Conservation (phyloP, 345 rosid species). For the Draba incana region DNA sequence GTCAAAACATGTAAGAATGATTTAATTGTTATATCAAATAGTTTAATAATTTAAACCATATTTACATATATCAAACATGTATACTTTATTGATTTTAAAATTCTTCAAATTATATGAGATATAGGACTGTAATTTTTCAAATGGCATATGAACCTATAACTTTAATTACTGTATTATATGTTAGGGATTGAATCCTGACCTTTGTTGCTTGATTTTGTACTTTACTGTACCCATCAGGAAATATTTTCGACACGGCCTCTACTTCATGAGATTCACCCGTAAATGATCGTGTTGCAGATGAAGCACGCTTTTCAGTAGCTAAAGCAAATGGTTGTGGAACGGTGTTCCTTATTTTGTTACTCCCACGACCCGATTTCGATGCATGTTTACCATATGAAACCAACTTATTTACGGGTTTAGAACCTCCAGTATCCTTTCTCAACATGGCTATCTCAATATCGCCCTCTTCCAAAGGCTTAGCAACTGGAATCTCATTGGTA, state of each 20-base stretch:
- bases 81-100: too few species aligned
- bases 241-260: conserved; percentile 30
- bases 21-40: too few species aligned
- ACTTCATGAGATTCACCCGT: conserved; percentile 42
- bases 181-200: too few species aligned
- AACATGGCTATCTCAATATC: conserved; percentile 29
- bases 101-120: too few species aligned
- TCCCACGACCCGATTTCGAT: conserved; percentile 50
- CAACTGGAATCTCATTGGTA: conserved; percentile 57
- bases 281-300: conserved; percentile 59
- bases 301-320: conserved; percentile 90
- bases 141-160: too few species aligned
- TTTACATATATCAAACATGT: too few species aligned
- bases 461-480: conserved; percentile 42
- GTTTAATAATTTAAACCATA: too few species aligned
- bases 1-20: too few species aligned
- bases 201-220: conserved; percentile 25
- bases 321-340: conserved; percentile 89
- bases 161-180: too few species aligned
- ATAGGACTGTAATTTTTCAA: too few species aligned
- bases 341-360: conserved; percentile 62
- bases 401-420: conserved; percentile 40
- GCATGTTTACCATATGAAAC: conserved; percentile 44
- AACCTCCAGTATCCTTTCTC: conserved; percentile 34
- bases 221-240: conserved; percentile 36